Evolutionary conservation across 495 filamentous ascomycete genomes (phyloP).

Genomic region (Neurospora sp.): DNA sequence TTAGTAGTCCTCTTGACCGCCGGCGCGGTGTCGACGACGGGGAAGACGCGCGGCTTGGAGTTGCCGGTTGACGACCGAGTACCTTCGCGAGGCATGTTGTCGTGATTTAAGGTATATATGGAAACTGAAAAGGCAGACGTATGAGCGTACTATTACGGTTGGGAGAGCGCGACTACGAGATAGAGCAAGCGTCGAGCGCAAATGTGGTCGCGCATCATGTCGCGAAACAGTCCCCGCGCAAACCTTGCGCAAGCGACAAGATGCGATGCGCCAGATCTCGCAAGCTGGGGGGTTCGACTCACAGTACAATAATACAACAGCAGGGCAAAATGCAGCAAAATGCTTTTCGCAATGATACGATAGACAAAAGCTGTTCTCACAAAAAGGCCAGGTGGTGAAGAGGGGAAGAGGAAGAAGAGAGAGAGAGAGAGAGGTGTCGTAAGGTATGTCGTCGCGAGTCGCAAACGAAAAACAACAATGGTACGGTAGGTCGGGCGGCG

Average conservation of each 20-base stretch:
- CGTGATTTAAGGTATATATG: not conserved
- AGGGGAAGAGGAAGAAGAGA: not conserved
- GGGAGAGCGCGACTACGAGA: not conserved
- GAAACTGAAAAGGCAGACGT: not conserved
- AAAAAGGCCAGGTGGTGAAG: not conserved
- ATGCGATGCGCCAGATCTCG: not conserved
- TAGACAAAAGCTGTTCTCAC: not conserved
- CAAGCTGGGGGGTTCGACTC: not conserved
- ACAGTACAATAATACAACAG: not conserved
- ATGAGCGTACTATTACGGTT: not conserved
- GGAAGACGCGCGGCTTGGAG: conserved; percentile 44
- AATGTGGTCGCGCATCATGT: not conserved
- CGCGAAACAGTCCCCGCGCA: not conserved
- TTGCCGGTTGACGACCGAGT: conserved; percentile 47
- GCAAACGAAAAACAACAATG: not conserved
- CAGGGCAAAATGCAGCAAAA: not conserved
- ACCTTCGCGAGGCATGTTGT: conserved; percentile 44
- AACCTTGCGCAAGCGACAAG: not conserved
- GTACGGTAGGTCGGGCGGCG: not conserved
- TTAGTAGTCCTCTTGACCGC: conserved; percentile 37
- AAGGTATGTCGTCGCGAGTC: not conserved
- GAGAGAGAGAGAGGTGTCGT: not conserved
- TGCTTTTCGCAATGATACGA: not conserved
- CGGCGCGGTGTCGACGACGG: conserved; percentile 38
- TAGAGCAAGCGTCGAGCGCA: not conserved